Evolutionary conservation across 805 yeast species (phyloP).

Genomic region (Lipomyces starkeyi): DNA sequence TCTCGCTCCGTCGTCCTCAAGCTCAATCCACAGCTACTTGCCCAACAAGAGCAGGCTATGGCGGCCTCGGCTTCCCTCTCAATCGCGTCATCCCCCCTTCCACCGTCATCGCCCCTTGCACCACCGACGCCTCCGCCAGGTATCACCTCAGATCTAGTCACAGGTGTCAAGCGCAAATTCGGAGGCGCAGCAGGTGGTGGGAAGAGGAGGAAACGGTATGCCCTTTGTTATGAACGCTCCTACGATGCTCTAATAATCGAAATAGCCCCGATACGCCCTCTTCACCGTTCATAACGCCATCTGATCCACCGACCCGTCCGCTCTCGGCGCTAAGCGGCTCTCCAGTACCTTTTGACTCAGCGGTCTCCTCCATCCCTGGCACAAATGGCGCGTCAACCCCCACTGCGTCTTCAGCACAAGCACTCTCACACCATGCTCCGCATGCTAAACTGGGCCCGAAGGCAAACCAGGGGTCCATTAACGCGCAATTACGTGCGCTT

Average conservation of each 20-base stretch:
- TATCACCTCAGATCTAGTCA: constrained; percentile 2
- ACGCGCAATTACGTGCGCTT: constrained; percentile 48
- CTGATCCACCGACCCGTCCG: constrained; percentile 24
- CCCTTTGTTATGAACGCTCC: background rate
- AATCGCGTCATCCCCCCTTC: constrained; percentile 14
- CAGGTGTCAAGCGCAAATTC: constrained; percentile 22
- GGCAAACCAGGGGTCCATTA: constrained; percentile 43
- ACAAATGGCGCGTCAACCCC: constrained; percentile 15
- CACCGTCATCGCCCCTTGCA: constrained; percentile 21
- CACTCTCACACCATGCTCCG: constrained; percentile 29
- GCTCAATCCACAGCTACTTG: constrained; percentile 28
- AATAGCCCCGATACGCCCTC: constrained; percentile 21
- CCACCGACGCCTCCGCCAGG: constrained; percentile 28
- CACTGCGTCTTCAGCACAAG: constrained; percentile 14
- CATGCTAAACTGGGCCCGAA: constrained; percentile 41
- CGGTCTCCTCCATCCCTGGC: background rate
- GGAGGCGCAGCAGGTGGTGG: background rate
- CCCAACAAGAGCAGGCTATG: constrained; percentile 24
- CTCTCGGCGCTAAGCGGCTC: constrained; percentile 6
- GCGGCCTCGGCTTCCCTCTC: constrained; percentile 19
- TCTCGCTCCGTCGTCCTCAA: constrained; percentile 28
- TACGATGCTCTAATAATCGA: background rate
- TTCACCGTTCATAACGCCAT: constrained; percentile 19
- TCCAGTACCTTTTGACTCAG: constrained; percentile 6
- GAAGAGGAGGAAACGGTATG: constrained; percentile 10